phyloP scores from a whole-genome alignment of 192 early-diverging fungal species.

The Glomus cerebriforme region DNA sequence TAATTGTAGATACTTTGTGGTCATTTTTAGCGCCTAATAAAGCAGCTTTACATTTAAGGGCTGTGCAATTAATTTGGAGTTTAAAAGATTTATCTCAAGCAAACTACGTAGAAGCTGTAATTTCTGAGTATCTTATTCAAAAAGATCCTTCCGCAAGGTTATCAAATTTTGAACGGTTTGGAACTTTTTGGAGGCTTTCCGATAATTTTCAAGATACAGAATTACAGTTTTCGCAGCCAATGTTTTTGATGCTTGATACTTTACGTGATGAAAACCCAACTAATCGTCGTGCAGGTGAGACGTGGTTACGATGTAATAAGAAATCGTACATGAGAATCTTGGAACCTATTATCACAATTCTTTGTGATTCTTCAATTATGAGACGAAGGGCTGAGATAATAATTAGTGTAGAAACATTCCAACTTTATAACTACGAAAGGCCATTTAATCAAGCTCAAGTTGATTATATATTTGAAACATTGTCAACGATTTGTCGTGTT shows the following conservation, averaged over 20 bases:
- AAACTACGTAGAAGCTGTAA: constrained; percentile 64
- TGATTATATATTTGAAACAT: constrained; percentile 62
- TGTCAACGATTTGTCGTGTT: constrained; percentile 53
- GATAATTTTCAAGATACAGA: constrained; percentile 46
- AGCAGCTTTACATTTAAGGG: constrained; percentile 58
- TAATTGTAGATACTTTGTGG: constrained; percentile 68
- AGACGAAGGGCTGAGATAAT: constrained; percentile 30
- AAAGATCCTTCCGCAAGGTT: constrained; percentile 40
- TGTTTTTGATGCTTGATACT: constrained; percentile 80
- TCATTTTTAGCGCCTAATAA: constrained; percentile 58
- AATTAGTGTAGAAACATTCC: constrained; percentile 44
- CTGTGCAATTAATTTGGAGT: constrained; percentile 67
- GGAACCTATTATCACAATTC: constrained; percentile 56
- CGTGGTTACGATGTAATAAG: constrained; percentile 70
- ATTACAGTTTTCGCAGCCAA: constrained; percentile 67
- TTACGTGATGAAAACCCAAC: constrained; percentile 56
- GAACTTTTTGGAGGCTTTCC: constrained; percentile 69
- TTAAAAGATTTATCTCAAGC: constrained; percentile 54
- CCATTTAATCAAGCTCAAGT: constrained; percentile 71
- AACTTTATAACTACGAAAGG: constrained; percentile 53
- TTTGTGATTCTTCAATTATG: constrained; percentile 50
- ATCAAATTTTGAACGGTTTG: constrained; percentile 62
- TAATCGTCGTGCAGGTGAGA: constrained; percentile 63
- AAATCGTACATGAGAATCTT: constrained; percentile 60
- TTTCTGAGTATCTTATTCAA: constrained; percentile 53